Percentiles rank a stretch among this genome's conserved stretches.
Evolutionary conservation across 257 asterid species (phyloP).

Genomic region (Rauvolfia tetraphylla): DNA sequence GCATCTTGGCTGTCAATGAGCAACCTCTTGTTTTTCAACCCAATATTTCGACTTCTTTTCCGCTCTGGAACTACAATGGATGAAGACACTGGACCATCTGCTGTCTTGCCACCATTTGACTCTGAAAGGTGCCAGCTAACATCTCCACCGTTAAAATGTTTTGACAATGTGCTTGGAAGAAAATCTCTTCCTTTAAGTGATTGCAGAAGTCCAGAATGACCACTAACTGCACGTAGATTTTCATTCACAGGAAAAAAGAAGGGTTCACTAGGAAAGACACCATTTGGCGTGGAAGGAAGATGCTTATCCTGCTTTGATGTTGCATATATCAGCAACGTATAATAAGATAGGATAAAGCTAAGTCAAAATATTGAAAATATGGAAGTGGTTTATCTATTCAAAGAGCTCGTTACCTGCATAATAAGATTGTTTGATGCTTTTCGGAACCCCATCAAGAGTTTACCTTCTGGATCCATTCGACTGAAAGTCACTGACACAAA

Average conservation of each 20-base stretch:
- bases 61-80: conserved; percentile 55
- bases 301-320: conserved; percentile 55
- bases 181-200: conserved; percentile 55
- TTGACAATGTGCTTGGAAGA: conserved; percentile 39
- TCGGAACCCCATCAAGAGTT: conserved; percentile 92
- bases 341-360: not conserved
- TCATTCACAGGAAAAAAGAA: conserved; percentile 55
- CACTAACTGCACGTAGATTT: conserved; percentile 50
- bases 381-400: not conserved
- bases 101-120: conserved; percentile 34
- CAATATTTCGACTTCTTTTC: conserved; percentile 75
- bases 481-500: conserved; percentile 82
- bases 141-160: conserved; percentile 42
- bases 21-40: conserved; percentile 82
- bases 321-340: conserved; percentile 9
- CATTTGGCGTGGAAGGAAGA: conserved; percentile 39
- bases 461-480: conserved; percentile 97
- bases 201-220: conserved; percentile 66
- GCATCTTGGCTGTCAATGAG: conserved; percentile 75
- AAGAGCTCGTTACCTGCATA: conserved; percentile 44
- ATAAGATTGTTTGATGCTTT: conserved; percentile 61
- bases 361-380: not conserved
- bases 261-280: conserved; percentile 56
- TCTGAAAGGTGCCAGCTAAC: conserved; percentile 39
- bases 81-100: conserved; percentile 42